phyloP scores from a whole-genome alignment of 768 basidiomycete species.

The Omphalotus guepiniiformis region DNA sequence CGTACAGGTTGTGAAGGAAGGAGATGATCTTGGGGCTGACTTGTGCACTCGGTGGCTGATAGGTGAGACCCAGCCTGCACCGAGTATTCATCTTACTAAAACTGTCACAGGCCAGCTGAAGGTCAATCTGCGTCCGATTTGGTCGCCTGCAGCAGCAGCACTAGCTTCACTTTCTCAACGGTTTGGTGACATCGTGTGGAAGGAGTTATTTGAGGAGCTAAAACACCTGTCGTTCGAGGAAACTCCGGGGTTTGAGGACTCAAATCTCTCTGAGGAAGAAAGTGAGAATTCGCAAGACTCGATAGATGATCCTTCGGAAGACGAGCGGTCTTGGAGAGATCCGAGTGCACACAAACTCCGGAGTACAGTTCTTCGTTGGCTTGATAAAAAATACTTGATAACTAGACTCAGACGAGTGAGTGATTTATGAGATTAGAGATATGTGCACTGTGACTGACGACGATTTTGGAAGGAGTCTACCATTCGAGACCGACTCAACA shows the following conservation, averaged over 20 bases:
- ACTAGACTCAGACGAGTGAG: slow-evolving; percentile 1
- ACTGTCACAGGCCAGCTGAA: slow-evolving; percentile 72
- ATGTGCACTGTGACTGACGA: neutral
- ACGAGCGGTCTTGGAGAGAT: slow-evolving; percentile 77
- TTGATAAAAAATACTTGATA: slow-evolving; percentile 23
- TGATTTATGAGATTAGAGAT: neutral
- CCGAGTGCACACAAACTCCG: slow-evolving; percentile 64
- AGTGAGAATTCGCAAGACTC: slow-evolving; percentile 12
- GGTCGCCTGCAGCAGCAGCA: slow-evolving; percentile 75
- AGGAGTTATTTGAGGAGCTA: slow-evolving; percentile 60
- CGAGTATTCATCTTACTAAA: slow-evolving; percentile 1
- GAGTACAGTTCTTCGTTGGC: slow-evolving; percentile 44
- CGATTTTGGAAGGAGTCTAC: slow-evolving; percentile 23
- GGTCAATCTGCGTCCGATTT: slow-evolving; percentile 87
- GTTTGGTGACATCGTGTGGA: slow-evolving; percentile 75
- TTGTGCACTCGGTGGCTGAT: slow-evolving; percentile 70
- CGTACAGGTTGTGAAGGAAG: slow-evolving; percentile 53
- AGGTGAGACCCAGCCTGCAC: slow-evolving; percentile 36
- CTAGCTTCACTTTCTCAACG: slow-evolving; percentile 47
- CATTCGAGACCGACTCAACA: slow-evolving; percentile 60
- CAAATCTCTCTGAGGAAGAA: neutral
- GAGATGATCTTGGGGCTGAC: slow-evolving; percentile 55
- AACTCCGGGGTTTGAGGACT: slow-evolving; percentile 12
- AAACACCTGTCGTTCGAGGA: slow-evolving; percentile 27
- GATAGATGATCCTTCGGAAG: slow-evolving; percentile 47